phyloP scores from a whole-genome alignment of 2,329 filamentous ascomycete genomes.

The Didymella lethalis region DNA sequence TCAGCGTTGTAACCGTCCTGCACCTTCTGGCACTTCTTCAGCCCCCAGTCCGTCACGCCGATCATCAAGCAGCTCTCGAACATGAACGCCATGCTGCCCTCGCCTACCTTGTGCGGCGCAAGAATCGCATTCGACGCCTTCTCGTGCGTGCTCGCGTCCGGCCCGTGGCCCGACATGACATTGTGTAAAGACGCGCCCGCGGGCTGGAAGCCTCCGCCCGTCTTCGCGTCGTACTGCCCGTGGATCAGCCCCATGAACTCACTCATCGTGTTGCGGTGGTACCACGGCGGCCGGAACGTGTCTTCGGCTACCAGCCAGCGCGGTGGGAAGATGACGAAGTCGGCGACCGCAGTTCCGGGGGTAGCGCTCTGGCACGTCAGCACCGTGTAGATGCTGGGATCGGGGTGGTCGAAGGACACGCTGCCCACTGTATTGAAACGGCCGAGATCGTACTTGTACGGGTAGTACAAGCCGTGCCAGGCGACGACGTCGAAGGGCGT shows the following conservation, averaged over 20 bases:
- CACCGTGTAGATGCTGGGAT: conserved; percentile 72
- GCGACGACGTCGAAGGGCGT: conserved; percentile 75
- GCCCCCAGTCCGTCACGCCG: conserved; percentile 75
- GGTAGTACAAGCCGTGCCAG: conserved; percentile 75
- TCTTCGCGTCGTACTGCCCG: conserved; percentile 69
- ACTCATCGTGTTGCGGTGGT: conserved; percentile 74
- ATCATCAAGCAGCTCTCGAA: conserved; percentile 74
- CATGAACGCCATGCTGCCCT: conserved; percentile 73
- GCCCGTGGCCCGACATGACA: conserved; percentile 75
- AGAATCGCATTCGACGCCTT: conserved; percentile 64
- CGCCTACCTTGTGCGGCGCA: conserved; percentile 66
- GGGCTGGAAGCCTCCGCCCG: conserved; percentile 66
- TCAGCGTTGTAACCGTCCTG: conserved; percentile 79
- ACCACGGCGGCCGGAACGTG: conserved; percentile 76
- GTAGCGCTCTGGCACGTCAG: conserved; percentile 67
- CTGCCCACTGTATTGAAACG: conserved; percentile 66
- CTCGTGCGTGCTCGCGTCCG: conserved; percentile 66
- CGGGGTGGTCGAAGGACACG: conserved; percentile 69
- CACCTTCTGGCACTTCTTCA: conserved; percentile 74
- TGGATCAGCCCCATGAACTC: conserved; percentile 73
- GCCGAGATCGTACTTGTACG: conserved; percentile 65
- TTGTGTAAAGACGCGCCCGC: conserved; percentile 73
- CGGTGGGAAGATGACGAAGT: conserved; percentile 77
- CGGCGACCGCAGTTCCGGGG: conserved; percentile 66
- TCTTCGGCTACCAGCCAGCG: conserved; percentile 74